Conservation (phyloP, 1,139 yeast species). For the Debaryomycetaceae sp. region DNA sequence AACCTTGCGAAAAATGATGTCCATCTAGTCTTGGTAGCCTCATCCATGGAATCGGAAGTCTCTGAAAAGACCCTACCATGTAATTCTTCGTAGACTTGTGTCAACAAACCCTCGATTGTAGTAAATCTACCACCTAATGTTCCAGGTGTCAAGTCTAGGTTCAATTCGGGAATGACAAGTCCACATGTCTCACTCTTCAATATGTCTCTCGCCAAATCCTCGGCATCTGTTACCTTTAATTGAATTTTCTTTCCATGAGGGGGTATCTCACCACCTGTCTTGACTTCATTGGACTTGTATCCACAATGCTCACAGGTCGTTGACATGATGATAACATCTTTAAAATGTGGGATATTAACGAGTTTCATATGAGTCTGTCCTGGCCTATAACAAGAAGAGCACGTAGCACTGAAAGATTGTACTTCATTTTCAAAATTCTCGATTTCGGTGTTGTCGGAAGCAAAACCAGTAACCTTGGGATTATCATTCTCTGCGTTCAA, state of each 20-base stretch:
- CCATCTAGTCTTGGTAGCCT: conserved; percentile 76
- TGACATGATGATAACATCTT: conserved; percentile 95
- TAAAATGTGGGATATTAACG: conserved; percentile 95
- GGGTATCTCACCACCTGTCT: conserved; percentile 97
- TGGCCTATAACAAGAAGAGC: conserved; percentile 80
- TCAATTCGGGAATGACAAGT: conserved; percentile 78
- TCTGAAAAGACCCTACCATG: conserved; percentile 80
- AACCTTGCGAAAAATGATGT: conserved; percentile 67
- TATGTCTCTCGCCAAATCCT: conserved; percentile 91
- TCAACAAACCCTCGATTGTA: conserved; percentile 87
- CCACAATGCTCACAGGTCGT: conserved; percentile 93
- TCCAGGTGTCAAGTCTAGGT: conserved; percentile 90
- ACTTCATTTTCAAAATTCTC: conserved; percentile 86
- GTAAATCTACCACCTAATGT: conserved; percentile 98
- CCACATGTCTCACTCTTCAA: conserved; percentile 94
- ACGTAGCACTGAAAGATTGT: conserved; percentile 87
- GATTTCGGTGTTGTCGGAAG: conserved; percentile 71
- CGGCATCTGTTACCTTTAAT: conserved; percentile 80
- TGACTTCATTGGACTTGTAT: conserved; percentile 94
- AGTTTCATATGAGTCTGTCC: conserved; percentile 96
- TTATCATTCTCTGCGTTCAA: conserved; percentile 21
- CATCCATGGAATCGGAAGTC: conserved; percentile 90
- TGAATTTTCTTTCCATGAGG: conserved; percentile 74
- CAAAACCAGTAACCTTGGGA: conserved; percentile 53
- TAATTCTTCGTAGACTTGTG: conserved; percentile 87